Evolutionary conservation across 768 basidiomycete genomes (phyloP).

Genomic region (Nidularia sp.): DNA sequence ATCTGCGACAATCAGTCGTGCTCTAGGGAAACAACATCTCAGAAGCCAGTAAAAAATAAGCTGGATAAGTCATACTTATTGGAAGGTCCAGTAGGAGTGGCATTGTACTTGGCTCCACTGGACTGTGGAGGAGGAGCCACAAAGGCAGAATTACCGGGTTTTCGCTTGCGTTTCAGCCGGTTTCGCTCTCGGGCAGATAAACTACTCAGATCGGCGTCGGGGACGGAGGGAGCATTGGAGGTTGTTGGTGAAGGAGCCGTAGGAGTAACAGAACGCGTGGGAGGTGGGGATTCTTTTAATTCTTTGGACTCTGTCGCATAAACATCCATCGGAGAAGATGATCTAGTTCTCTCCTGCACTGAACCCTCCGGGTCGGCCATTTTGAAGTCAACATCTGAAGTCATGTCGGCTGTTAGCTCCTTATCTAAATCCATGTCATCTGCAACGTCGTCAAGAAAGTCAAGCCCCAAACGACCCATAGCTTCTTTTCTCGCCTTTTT

Average conservation of each 20-base stretch:
- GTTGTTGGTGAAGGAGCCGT: constrained; percentile 49
- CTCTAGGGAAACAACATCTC: constrained; percentile 36
- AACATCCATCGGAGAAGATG: constrained; percentile 41
- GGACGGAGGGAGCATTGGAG: constrained; percentile 30
- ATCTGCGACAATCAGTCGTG: constrained; percentile 68
- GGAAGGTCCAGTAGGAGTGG: constrained; percentile 52
- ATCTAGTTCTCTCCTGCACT: constrained; percentile 25
- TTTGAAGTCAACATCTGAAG: constrained; percentile 41
- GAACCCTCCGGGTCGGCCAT: constrained; percentile 26
- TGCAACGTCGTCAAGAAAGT: constrained; percentile 75
- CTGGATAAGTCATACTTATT: constrained; percentile 43
- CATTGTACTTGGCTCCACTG: constrained; percentile 56
- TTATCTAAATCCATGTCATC: constrained; percentile 87
- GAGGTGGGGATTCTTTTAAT: constrained; percentile 33
- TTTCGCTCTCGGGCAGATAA: constrained; percentile 93
- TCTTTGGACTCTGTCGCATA: constrained; percentile 27
- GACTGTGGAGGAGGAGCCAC: constrained; percentile 67
- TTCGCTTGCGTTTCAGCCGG: constrained; percentile 91
- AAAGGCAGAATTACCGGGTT: constrained; percentile 78
- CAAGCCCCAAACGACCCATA: constrained; percentile 82
- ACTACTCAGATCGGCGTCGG: constrained; percentile 45
- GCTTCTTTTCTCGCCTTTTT: constrained; percentile 86
- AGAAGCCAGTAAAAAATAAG: constrained; percentile 1
- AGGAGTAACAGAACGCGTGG: constrained; percentile 43
- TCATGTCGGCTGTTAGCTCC: constrained; percentile 63